Conservation (phyloP, 805 yeast species). For the Yamadazyma takamatsuzukensis region DNA sequence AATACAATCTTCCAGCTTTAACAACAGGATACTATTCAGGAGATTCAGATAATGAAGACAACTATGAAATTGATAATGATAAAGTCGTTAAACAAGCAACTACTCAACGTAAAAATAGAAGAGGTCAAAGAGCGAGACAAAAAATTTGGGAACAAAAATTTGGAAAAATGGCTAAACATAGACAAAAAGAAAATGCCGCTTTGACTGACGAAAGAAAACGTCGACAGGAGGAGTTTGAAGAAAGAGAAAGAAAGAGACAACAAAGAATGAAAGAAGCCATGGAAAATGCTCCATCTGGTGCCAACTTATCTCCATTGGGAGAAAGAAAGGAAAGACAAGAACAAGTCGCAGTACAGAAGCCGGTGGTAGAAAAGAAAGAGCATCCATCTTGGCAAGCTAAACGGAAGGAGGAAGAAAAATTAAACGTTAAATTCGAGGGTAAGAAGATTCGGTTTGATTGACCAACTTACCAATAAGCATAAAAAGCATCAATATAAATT, state of each 20-base stretch:
- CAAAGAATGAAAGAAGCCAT: constrained; percentile 38
- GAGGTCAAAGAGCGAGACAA: constrained; percentile 97
- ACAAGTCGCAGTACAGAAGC: neutral
- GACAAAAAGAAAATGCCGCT: constrained; percentile 60
- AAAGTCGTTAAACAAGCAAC: constrained; percentile 50
- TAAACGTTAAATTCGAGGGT: constrained; percentile 69
- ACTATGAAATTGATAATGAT: constrained; percentile 41
- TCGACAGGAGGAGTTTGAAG: constrained; percentile 65
- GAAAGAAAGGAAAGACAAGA: constrained; percentile 19
- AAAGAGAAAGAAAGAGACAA: constrained; percentile 65
- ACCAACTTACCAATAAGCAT: constrained; percentile 2
- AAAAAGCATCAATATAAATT: no score
- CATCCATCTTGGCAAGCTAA: constrained; percentile 99
- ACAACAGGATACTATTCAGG: constrained; percentile 83
- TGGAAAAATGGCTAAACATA: constrained; percentile 81
- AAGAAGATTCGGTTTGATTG: constrained; percentile 76
- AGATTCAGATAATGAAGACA: constrained; percentile 64
- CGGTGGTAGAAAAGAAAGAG: constrained; percentile 21
- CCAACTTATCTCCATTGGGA: constrained; percentile 38
- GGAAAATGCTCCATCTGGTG: constrained; percentile 32
- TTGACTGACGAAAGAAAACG: constrained; percentile 53
- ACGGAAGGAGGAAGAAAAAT: constrained; percentile 63
- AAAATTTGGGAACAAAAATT: constrained; percentile 93
- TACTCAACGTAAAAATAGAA: constrained; percentile 71
- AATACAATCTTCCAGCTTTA: constrained; percentile 57